Percentiles rank a stretch among this genome's conserved stretches.
phyloP scores from a whole-genome alignment of 2,329 filamentous ascomycete species.

The Parafenestella ontariensis region DNA sequence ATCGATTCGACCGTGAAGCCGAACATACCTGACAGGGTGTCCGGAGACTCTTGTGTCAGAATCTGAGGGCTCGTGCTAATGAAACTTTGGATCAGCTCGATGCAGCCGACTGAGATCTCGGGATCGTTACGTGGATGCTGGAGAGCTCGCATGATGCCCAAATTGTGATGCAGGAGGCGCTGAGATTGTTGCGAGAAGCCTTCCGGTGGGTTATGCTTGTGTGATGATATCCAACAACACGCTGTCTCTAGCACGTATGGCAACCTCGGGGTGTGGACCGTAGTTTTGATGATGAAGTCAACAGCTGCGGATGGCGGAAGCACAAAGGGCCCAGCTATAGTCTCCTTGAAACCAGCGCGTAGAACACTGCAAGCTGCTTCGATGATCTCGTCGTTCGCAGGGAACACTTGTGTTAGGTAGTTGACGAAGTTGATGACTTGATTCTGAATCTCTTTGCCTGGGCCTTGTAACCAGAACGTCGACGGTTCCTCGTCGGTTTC shows the following conservation, averaged over 20 bases:
- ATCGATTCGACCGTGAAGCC: constrained; percentile 75
- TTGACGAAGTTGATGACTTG: constrained; percentile 61
- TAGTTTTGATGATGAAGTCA: constrained; percentile 68
- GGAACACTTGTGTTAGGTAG: constrained; percentile 61
- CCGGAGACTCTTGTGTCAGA: constrained; percentile 65
- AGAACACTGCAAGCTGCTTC: constrained; percentile 76
- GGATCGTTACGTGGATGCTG: constrained; percentile 69
- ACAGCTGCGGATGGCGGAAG: constrained; percentile 72
- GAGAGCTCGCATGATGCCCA: constrained; percentile 68
- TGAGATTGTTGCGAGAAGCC: constrained; percentile 37
- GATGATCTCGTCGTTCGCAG: constrained; percentile 69
- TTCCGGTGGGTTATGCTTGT: constrained; percentile 57
- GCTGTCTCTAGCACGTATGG: constrained; percentile 75
- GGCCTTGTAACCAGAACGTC: constrained; percentile 58
- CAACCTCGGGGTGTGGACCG: constrained; percentile 68
- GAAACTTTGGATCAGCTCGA: constrained; percentile 73
- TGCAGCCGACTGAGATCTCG: constrained; percentile 75
- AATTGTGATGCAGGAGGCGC: constrained; percentile 64
- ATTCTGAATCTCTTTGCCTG: constrained; percentile 59
- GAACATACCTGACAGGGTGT: constrained; percentile 71
- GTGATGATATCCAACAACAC: constrained; percentile 64
- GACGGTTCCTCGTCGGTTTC: constrained; percentile 57
- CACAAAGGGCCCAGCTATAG: constrained; percentile 77
- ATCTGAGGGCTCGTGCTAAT: constrained; percentile 67
- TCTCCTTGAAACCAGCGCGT: constrained; percentile 77